phyloP scores from a whole-genome alignment of 352 stramenopile genomes.

The Phytopythium sindhum region DNA sequence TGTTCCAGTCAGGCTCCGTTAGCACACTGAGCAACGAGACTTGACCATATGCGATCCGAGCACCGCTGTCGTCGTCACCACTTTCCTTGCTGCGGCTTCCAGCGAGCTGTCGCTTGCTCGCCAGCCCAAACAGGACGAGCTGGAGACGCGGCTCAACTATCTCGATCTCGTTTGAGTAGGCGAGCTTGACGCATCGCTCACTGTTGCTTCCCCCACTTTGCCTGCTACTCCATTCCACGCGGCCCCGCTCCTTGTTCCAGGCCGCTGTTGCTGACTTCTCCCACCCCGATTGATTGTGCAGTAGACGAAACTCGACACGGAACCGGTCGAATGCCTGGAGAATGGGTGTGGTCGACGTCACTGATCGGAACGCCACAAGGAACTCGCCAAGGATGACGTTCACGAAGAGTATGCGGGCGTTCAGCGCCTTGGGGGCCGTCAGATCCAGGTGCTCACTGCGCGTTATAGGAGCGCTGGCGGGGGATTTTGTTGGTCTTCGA shows the following conservation, averaged over 20 bases:
- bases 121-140: conserved; percentile 22
- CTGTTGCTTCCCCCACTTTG: background rate
- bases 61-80: conserved; percentile 15
- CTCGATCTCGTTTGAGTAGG: conserved; percentile 27
- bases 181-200: conserved; percentile 9
- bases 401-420: background rate
- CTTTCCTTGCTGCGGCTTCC: background rate
- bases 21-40: conserved; percentile 18
- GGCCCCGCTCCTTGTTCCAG: background rate
- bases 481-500: background rate
- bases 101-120: background rate
- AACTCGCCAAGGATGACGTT: background rate
- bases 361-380: background rate
- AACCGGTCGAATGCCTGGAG: background rate
- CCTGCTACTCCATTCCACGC: background rate
- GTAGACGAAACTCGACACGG: background rate
- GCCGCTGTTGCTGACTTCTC: background rate
- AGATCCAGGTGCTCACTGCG: background rate
- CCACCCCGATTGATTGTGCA: background rate
- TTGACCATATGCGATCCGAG: conserved; percentile 19
- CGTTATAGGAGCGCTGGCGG: background rate
- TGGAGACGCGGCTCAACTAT: conserved; percentile 22
- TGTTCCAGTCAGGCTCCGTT: conserved; percentile 3
- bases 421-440: background rate
- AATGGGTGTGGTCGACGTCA: background rate